Evolutionary conservation across 1,284 basidiomycete genomes (phyloP), one percentile per base, ranked within the genome.

Genomic region (Rhodotorula glutinis): DNA sequence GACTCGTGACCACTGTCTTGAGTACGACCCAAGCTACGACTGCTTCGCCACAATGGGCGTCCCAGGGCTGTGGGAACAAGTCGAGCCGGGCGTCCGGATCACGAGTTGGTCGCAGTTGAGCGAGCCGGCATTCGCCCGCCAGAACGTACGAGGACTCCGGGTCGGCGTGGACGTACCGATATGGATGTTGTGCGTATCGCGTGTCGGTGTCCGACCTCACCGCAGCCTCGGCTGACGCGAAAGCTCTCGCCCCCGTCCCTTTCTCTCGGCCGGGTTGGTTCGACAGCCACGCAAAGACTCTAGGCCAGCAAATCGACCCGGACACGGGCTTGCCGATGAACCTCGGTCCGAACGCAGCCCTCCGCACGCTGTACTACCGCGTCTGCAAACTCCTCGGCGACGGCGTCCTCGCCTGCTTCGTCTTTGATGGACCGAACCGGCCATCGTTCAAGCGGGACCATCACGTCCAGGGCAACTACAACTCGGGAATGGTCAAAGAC

Each of bases 351-450:
- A 83, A 84, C 66, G 82, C 83, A 1, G 80, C 79, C 62, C 73
- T 84, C 25, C 77, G 81, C 3, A 80, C 78, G n/a, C 76, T 85
- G 52, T 84, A 83, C 74, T 83, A 80, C 75, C 81, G 82, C 25
- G 79, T 82, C 38, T 85, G 86, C 40, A 85, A 85, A 17, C 83
- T 98, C 4, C 84, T 91, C 75, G 83, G 83, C 60, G 83, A 86
- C 19, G 92, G 92, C 0, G 85, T 95, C 69, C 83, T 92, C 27
- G 91, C 91, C 0, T 81, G 98, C 3, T 96, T 98, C 78, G 91
- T 98, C 2, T 97, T 97, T 76, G 94, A 98, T 79, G 95, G 95
- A 0, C 88, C 90, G 0, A 83, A 87, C 60, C 84, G 92, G 57
- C 95, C 95, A 0, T 81, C 83, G 4, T 79, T 88, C 74, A 98